Base-by-base conservation (phyloP, 2,329 filamentous ascomycete genomes). In the Pseudogymnoascus sp. region DNA sequence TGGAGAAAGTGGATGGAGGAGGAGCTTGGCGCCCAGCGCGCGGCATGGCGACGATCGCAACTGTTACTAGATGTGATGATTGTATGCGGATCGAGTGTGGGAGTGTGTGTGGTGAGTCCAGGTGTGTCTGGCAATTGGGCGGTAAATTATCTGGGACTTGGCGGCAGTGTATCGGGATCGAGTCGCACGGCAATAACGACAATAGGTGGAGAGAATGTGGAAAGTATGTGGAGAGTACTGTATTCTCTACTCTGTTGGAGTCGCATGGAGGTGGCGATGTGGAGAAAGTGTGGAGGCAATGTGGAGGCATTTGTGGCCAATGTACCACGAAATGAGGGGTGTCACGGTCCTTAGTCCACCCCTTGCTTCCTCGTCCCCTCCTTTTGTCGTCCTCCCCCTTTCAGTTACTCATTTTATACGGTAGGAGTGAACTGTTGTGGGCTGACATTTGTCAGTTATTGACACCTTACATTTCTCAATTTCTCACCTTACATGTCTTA, bases 1-100 rank as follows among this genome's bases (percentile, higher is more conserved):
- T 56, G 50, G 50, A 56, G 50, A 56, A 56, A 33, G 50, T 56
- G 50, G 50, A 33, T 33, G 16, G 8, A 10, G 16, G 31, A 31
- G n/a, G 14, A 12, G 10, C 50, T 56, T 56, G 50, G 50, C 50
- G 50, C 28, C 50, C 0, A 33, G 28, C 1, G 5, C 4, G 28
- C 50, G 50, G 50, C 50, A 56, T 56, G 26, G 12, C 6, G 50
- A 56, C 28, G 28, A 56, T 56, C 50, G 28, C 50, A 56, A 56
- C 50, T 56, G 50, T 56, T 56, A 56, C 50, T n/a, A 56, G 50
- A 56, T 33, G n/a, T 12, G 50, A 56, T 12, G 50, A 56, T 56
- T 56, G n/a, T 33, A 12, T 56, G 50, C 6, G 22, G 26, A 7
- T 56, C 26, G 46, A 31, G n/a, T 16, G 46, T 53, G n/a, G n/a